Evolutionary conservation across 2,329 filamentous ascomycete species (phyloP), one percentile per base, ranked within the genome.

Genomic region (Botrytis deweyae): DNA sequence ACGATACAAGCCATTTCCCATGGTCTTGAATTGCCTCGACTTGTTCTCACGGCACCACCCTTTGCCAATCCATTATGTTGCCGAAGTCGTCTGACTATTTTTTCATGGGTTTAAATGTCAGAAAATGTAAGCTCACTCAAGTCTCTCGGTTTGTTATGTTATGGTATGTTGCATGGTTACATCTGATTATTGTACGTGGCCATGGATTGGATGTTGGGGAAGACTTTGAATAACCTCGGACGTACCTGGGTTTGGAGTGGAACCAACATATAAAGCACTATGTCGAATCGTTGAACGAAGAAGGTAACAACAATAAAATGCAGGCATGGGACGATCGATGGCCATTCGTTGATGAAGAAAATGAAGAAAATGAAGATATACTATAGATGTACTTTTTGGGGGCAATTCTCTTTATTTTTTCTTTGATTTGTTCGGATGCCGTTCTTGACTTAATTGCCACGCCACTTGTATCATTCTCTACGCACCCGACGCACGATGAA

Each of bases 1-100:
- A 98, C 92, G 9, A 98, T 86, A 59, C 90, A 90, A 3, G 93
- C 88, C 92, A 97, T 97, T 80, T 97, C 93, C 94, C 96, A 98
- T 0, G 96, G 96, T 61, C 93, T 88, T 75, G 95, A 83, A 6
- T 83, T 89, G 65, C 85, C 83, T 70, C 88, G 87, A 18, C 91
- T 88, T 0, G 96, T 99, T 65, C 91, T 88, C 44, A 86, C 89
- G 44, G 96, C 96, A 52, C 96, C 96, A 70, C 96, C 96, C 80
- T 90, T 92, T 46, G 87, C 87, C 68, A 90, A 85, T 70, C 96
- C 96, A 87, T 99, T 99, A 84, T 99, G 96, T 82, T 98, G 96
- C 75, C 90, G 90, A 38, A 98, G 86, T 22, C 96, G 92, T 74
- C 95, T 88, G 1, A 90, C 90, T 61, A 64, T 22, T 58, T 58